Conservation (phyloP, 345 rosid species). For the Psidium friedrichsthalianum region DNA sequence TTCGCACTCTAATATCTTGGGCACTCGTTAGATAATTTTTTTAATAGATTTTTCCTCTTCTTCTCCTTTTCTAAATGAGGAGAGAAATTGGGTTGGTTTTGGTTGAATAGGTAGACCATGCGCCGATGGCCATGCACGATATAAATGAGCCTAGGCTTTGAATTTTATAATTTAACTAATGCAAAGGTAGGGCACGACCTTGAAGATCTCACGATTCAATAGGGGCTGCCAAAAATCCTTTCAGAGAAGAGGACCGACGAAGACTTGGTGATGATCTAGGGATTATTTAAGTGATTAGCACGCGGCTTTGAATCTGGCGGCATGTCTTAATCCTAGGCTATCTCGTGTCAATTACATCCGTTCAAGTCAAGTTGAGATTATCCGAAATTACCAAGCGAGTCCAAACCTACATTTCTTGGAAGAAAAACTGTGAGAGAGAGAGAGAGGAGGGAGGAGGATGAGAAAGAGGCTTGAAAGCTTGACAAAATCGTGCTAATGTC, state of each 20-base stretch:
- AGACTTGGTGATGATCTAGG: not conserved
- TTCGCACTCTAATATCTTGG: not conserved
- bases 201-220: not conserved
- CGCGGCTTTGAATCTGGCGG: not conserved
- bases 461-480: not conserved
- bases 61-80: not conserved
- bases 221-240: not conserved
- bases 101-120: not conserved
- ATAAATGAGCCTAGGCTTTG: too few species aligned
- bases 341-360: not conserved
- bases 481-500: not conserved
- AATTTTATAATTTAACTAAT: too few species aligned
- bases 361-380: not conserved
- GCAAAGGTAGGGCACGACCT: too few species aligned
- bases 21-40: not conserved
- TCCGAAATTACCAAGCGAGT: not conserved
- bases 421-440: not conserved
- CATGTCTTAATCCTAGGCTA: not conserved
- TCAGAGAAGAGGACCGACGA: not conserved
- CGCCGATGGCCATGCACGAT: too few species aligned
- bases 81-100: not conserved
- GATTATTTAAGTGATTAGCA: not conserved
- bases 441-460: not conserved
- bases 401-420: not conserved
- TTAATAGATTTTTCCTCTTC: not conserved